Evolutionary conservation across 2,329 filamentous ascomycete species (phyloP), one percentile per base, ranked within the genome.

Genomic region (Apiospora phragmitis): DNA sequence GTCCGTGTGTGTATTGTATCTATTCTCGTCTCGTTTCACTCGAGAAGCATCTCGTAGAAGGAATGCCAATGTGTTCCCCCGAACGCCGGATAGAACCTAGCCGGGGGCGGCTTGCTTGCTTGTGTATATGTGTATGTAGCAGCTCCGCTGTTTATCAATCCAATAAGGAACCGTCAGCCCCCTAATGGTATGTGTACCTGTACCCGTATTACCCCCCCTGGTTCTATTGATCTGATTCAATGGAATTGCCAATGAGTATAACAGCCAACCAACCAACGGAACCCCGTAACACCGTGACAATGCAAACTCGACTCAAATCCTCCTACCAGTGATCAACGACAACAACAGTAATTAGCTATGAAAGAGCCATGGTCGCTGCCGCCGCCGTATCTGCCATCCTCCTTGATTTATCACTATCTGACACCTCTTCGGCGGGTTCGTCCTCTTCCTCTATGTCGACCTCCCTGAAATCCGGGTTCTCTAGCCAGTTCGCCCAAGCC

Each of bases 401-500:
- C 68, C 35, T 69, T 18, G 24, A 35, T 42, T 41, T 14, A 43
- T 43, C 29, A 35, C 32, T 29, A 65, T 38, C 29, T 55, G 7
- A 26, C 43, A 24, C n/a, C 32, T 49, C 45, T 14, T 47, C 43
- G 6, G 8, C 45, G 3, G 65, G 21, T n/a, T 26, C 70, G 29
- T 74, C 71, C 43, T 69, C 38, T 32, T 76, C 73, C 7, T 69
- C 43, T 38, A 38, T 38, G 18, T 62, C 55, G 32, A 62, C 2
- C 18, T 62, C 55, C 18, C 65, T 71, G 47, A 76, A 77, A 42
- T 76, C 78, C 1, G 77, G 75, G 51, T 77, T 75, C 42, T 80
- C 77, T 51, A 79, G 70, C 78, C 78, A 79, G 51, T 74, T 77
- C 26, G 77, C 75, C 51, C 77, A 79, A 26, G 77, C 78, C n/a